Conservation (phyloP, 257 asterid genomes). For the Penstemon eatonii region DNA sequence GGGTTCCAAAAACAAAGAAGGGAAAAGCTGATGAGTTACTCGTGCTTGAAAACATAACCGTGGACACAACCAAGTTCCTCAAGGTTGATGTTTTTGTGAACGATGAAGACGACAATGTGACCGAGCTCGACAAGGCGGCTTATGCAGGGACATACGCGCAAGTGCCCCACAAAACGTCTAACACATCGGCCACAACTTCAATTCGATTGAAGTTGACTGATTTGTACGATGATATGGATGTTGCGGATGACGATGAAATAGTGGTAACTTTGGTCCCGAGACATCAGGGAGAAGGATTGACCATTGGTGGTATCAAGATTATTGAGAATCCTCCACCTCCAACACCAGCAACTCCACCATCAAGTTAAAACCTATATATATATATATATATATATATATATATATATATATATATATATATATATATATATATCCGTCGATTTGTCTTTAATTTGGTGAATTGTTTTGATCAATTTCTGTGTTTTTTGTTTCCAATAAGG, state of each 20-base stretch:
- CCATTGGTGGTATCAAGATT: conserved; percentile 55
- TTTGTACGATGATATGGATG: conserved; percentile 38
- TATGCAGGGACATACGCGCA: conserved; percentile 52
- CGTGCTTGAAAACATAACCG: conserved; percentile 30
- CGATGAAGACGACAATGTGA: conserved; percentile 42
- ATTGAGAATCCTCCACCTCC: conserved; percentile 25
- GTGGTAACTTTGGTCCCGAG: conserved; percentile 43
- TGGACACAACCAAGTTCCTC: conserved; percentile 32
- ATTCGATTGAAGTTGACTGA: conserved; percentile 30
- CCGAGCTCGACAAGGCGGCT: conserved; percentile 44
- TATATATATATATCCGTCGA: too few species aligned
- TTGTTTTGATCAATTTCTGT: too few species aligned
- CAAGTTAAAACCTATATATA: too few species aligned
- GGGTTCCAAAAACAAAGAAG: conserved; percentile 33
- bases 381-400: too few species aligned
- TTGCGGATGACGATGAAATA: conserved; percentile 34
- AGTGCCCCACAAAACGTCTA: conserved; percentile 43
- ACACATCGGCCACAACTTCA: conserved; percentile 22
- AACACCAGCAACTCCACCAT: too few species aligned
- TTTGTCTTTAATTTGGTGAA: too few species aligned
- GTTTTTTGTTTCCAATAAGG: too few species aligned
- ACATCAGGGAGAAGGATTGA: conserved; percentile 31
- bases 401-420: too few species aligned
- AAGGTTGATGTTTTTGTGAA: conserved; percentile 54
- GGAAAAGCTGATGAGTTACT: conserved; percentile 41